A percentile compares a stretch with the other conserved stretches of the same genome.
Conservation (phyloP, 805 yeast genomes). For the Tanozyma kutaoensis region DNA sequence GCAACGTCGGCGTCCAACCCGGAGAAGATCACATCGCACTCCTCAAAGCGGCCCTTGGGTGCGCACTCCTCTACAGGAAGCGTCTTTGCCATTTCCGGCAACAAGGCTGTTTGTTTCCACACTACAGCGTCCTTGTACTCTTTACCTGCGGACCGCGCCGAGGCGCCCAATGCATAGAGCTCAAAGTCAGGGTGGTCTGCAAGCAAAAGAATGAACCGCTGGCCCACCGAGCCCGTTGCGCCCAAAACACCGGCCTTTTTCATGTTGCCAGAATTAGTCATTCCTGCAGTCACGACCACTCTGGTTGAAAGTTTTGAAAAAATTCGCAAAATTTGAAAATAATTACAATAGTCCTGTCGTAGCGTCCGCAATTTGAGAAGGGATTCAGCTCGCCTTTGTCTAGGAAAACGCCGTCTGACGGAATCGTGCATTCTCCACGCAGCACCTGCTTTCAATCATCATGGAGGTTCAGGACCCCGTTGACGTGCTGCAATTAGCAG, state of each 20-base stretch:
- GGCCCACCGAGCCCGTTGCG: constrained; percentile 97
- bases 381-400: too few relatives aligned
- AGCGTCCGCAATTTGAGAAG: too few relatives aligned
- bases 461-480: too few relatives aligned
- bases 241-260: constrained; percentile 83
- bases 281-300: too few relatives aligned
- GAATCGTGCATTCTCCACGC: too few relatives aligned
- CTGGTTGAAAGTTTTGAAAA: too few relatives aligned
- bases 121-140: constrained; percentile 71
- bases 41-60: constrained; percentile 55
- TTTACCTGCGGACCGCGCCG: constrained; percentile 88
- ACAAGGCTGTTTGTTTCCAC: constrained; percentile 85
- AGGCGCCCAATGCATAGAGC: constrained; percentile 79
- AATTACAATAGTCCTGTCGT: too few relatives aligned
- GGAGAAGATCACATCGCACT: constrained; percentile 89
- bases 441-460: too few relatives aligned
- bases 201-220: constrained; percentile 77
- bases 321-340: too few relatives aligned
- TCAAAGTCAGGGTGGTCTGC: constrained; percentile 86
- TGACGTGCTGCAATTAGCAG: too few relatives aligned
- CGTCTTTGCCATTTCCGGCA: constrained; percentile 56
- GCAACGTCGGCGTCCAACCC: constrained; percentile 92
- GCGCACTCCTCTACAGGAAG: constrained; percentile 69
- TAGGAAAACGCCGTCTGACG: too few relatives aligned
- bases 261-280: too few relatives aligned